Base-by-base conservation (phyloP, 495 filamentous ascomycete genomes). In the Chaetomium cochliodes region DNA sequence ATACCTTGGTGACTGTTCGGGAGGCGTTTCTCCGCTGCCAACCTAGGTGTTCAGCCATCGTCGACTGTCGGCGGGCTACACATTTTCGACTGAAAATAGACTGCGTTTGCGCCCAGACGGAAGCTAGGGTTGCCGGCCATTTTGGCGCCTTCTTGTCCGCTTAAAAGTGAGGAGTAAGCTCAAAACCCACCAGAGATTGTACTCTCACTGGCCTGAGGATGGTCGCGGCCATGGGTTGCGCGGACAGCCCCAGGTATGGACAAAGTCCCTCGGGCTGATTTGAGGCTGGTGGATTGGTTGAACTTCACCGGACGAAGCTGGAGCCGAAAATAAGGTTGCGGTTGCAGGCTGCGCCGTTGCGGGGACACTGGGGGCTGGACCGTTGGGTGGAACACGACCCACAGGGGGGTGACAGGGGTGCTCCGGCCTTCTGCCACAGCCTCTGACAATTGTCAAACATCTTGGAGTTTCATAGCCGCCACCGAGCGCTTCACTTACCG, bases 281-380 rank as follows among this genome's bases (percentile, higher is more conserved):
- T 16, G n/a, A 57, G 23, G 46, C 23, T 33, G 28, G 47, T 12
- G 47, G 62, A 52, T 52, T 52, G 58, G 42, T 49, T 23, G 49
- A 37, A 37, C n/a, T 25, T 30, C 39, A 41, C 61, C 68, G 69
- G 71, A 69, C 65, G 60, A 51, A 58, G 64, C 52, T 67, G 69
- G 63, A 73, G 71, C 73, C 71, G 73, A 75, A 74, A 63, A 66
- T 70, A 70, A 73, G 67, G 67, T 70, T 64, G 61, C 42, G 49
- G 58, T 41, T 63, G 42, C 57, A 65, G 61, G 53, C 42, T 23
- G 63, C 50, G 55, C 61, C 61, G 57, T 63, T 51, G 61, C 15
- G 39, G 28, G 28, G 28, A 6, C 28, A 30, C 28, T 30, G 56
- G 44, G 44, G 56, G 20, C 26, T 56, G 41, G 44, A 30, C 6